phyloP scores from a whole-genome alignment of 2,329 filamentous ascomycete species.

The Hymenoscyphus repandus region DNA sequence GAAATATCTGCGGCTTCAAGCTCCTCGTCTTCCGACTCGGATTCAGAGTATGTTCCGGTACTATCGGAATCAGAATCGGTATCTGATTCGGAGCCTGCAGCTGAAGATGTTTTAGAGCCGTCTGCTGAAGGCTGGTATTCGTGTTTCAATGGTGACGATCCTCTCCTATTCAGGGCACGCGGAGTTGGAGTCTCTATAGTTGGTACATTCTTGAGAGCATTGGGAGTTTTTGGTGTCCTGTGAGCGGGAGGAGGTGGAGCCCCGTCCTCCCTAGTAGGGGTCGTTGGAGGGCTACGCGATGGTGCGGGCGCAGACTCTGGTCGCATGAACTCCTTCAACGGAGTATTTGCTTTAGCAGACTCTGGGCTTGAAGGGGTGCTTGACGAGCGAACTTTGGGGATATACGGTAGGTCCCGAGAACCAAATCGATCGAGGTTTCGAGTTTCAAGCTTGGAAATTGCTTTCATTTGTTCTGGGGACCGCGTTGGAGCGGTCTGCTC shows the following conservation, averaged over 20 bases:
- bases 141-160: slow-evolving; percentile 92
- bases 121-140: slow-evolving; percentile 83
- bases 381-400: slow-evolving; percentile 11
- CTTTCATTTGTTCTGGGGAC: neutral
- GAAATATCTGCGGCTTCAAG: slow-evolving; percentile 43
- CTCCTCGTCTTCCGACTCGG: slow-evolving; percentile 43
- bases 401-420: slow-evolving; percentile 7
- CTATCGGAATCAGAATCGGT: slow-evolving; percentile 46
- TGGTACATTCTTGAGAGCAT: slow-evolving; percentile 32
- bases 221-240: slow-evolving; percentile 40
- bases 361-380: slow-evolving; percentile 13
- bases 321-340: slow-evolving; percentile 17
- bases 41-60: slow-evolving; percentile 39
- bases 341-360: slow-evolving; percentile 7
- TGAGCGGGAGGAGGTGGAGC: slow-evolving; percentile 29
- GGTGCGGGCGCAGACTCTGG: slow-evolving; percentile 13
- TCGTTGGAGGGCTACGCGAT: slow-evolving; percentile 7
- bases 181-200: slow-evolving; percentile 23
- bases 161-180: slow-evolving; percentile 54
- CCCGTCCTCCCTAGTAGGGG: slow-evolving; percentile 17
- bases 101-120: slow-evolving; percentile 56
- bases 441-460: neutral
- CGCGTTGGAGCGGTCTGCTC: slow-evolving; percentile 8
- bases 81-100: slow-evolving; percentile 37
- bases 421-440: neutral